Percentiles rank a stretch among this genome's conserved stretches.
These are phyloP conservation scores for Glebionis coronaria DNA, from an alignment of 129 eudicot genomes.

Conservation along the genomic window DNA sequence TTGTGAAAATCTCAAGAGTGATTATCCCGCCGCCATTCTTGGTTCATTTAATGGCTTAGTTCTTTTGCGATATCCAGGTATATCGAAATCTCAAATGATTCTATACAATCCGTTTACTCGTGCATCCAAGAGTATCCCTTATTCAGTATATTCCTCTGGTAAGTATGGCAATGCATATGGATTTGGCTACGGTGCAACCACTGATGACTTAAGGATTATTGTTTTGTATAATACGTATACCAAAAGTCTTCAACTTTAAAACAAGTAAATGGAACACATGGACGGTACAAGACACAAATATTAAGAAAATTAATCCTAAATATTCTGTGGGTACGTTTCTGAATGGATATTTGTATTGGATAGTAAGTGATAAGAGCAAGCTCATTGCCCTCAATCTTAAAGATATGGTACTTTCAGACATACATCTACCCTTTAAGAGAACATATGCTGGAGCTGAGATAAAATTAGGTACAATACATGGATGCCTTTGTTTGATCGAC, in stretches of 20 bases:
- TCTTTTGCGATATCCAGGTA: not conserved
- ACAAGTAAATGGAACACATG: not conserved
- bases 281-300: not conserved
- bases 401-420: too few species aligned
- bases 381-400: not conserved
- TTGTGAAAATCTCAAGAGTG: too few species aligned
- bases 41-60: not conserved
- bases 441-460: too few species aligned
- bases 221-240: too few species aligned
- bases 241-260: not conserved
- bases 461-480: too few species aligned
- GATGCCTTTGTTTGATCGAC: too few species aligned
- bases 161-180: not conserved
- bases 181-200: not conserved
- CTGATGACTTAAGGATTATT: not conserved
- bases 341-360: not conserved
- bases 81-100: not conserved
- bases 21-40: too few species aligned
- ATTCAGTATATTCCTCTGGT: not conserved
- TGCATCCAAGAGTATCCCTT: not conserved
- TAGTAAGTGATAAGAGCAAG: not conserved
- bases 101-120: not conserved
- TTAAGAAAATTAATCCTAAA: too few species aligned
- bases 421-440: too few species aligned
- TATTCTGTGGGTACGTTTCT: not conserved